These are phyloP conservation scores for Tetradesmus obliquus DNA, from an alignment of 139 green algal genomes.

Conservation along the genomic window DNA sequence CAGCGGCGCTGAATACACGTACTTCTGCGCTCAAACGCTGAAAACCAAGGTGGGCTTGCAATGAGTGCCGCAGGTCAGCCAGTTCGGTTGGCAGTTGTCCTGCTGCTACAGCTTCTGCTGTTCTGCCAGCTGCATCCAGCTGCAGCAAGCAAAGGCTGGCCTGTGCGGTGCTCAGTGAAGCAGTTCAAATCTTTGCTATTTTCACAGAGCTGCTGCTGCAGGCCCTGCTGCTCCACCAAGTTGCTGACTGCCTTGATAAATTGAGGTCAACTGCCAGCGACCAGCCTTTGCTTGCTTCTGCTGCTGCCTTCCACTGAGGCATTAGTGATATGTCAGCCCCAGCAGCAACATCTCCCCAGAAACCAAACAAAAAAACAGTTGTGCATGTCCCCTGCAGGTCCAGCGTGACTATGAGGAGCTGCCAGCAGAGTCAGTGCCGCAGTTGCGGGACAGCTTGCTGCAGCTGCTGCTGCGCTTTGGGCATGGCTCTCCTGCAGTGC, in stretches of 20 bases:
- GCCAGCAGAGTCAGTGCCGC: constrained; percentile 60
- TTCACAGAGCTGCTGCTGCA: no score
- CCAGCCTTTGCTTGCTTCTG: no score
- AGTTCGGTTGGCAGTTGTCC: background rate
- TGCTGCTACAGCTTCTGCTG: background rate
- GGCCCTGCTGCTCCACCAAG: no score
- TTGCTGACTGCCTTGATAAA: no score
- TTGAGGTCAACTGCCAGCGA: no score
- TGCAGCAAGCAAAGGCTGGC: background rate
- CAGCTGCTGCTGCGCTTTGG: constrained; percentile 75
- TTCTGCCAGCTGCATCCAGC: background rate
- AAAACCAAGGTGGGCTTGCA: constrained; percentile 83
- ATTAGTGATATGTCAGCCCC: no score
- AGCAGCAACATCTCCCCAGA: no score
- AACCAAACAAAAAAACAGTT: background rate
- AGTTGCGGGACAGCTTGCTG: constrained; percentile 84
- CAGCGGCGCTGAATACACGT: constrained; percentile 80
- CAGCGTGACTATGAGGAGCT: constrained; percentile 95
- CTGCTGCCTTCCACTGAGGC: no score
- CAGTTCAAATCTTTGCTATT: no score
- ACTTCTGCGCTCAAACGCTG: constrained; percentile 92
- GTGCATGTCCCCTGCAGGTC: constrained; percentile 61
- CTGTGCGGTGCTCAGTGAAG: background rate
- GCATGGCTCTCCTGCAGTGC: constrained; percentile 67
- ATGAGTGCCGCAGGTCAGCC: background rate